Evolutionary conservation across 1,284 basidiomycete genomes (phyloP), one percentile per base, ranked within the genome.

Genomic region (Quambalaria eucalypti): DNA sequence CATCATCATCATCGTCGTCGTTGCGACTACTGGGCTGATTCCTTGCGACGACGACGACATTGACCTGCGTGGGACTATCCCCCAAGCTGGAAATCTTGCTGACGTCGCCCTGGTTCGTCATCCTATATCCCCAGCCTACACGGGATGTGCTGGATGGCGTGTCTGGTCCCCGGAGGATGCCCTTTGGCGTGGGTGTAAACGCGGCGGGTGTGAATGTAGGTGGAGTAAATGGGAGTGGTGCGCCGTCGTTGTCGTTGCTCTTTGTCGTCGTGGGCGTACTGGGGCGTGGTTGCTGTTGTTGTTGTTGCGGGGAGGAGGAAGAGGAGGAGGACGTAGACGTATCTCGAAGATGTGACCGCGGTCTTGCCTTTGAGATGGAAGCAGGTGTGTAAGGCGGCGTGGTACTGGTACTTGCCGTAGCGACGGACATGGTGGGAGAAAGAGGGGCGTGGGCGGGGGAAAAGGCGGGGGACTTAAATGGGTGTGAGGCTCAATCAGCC

Each of bases 21-120:
- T n/a, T n/a, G n/a, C n/a, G n/a, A n/a, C n/a, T n/a, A n/a, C n/a
- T n/a, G n/a, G n/a, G n/a, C n/a, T n/a, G n/a, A n/a, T n/a, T n/a
- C n/a, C n/a, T n/a, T n/a, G n/a, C n/a, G n/a, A n/a, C n/a, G n/a
- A n/a, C n/a, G n/a, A n/a, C n/a, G n/a, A n/a, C n/a, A n/a, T n/a
- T n/a, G n/a, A n/a, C n/a, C n/a, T n/a, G n/a, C n/a, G n/a, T n/a
- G n/a, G n/a, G n/a, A n/a, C n/a, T n/a, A n/a, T n/a, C n/a, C n/a
- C n/a, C n/a, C n/a, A n/a, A n/a, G n/a, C n/a, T n/a, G 55, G 52
- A 46, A 23, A 56, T 30, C 48, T 47, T 38, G 50, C 68, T 33
- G 30, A 53, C 36, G 55, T 62, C 54, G 60, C 62, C 48, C 59
- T 60, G 16, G 48, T 60, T 3, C 61, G 64, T 46, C 21, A 23